Evolutionary conservation across 345 rosid genomes (phyloP).

Genomic region (Gossypium anomalum): DNA sequence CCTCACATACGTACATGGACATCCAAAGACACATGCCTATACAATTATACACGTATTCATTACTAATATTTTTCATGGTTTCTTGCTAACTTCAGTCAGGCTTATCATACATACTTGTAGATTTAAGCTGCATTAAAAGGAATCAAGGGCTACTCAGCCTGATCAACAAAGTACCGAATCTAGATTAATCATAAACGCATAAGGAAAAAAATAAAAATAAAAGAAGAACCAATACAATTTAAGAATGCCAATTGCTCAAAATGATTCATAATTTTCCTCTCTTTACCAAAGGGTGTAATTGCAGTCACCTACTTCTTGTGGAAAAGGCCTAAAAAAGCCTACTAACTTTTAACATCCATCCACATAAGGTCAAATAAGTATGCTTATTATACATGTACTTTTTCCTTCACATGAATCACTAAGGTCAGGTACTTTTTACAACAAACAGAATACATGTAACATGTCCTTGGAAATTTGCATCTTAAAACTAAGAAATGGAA

Average conservation of each 20-base stretch:
- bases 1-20: not conserved
- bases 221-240: not conserved
- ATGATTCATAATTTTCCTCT: not conserved
- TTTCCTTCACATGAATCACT: not conserved
- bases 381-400: not conserved
- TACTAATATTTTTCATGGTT: not conserved
- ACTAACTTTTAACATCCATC: conserved; percentile 1
- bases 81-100: not conserved
- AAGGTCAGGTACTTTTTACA: not conserved
- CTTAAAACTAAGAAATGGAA: not conserved
- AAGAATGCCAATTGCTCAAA: not conserved
- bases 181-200: not conserved
- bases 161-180: not conserved
- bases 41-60: not conserved
- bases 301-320: conserved; percentile 6
- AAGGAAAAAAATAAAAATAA: not conserved
- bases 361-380: not conserved
- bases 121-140: not conserved
- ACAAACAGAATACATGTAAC: not conserved
- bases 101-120: not conserved
- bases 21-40: not conserved
- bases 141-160: not conserved
- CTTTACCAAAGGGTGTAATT: not conserved
- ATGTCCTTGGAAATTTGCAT: not conserved
- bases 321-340: not conserved